Evolutionary conservation across 1,284 basidiomycete species (phyloP).

Genomic region (Fistulina hepatica): DNA sequence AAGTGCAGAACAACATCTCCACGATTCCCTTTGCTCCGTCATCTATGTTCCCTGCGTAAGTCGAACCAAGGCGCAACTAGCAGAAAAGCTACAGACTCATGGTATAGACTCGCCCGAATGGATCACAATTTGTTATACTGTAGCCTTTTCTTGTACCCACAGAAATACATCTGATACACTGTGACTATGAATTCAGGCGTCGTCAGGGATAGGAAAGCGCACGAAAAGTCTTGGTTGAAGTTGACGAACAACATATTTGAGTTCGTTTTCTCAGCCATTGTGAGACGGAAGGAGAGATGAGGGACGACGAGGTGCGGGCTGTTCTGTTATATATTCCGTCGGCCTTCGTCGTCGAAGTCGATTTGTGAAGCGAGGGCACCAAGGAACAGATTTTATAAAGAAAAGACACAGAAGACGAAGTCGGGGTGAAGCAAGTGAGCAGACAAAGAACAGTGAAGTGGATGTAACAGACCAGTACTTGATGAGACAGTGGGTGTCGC

Average conservation of each 20-base stretch:
- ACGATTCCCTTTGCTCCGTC: constrained; percentile 93
- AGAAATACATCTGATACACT: constrained; percentile 64
- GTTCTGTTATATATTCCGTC: too few species aligned
- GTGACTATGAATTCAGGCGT: constrained; percentile 4
- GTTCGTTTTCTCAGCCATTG: constrained; percentile 8
- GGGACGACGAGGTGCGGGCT: too few species aligned
- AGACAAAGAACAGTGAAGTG: too few species aligned
- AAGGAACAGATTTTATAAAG: too few species aligned
- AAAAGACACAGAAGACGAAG: too few species aligned
- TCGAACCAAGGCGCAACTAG: neutral
- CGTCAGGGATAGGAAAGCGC: constrained; percentile 21
- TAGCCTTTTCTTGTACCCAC: constrained; percentile 95
- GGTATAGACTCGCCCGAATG: constrained; percentile 91
- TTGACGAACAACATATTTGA: constrained; percentile 68
- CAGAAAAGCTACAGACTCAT: constrained; percentile 54
- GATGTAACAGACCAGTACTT: too few species aligned
- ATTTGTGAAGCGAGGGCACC: too few species aligned
- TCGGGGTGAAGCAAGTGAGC: too few species aligned
- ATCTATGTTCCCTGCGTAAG: too few species aligned
- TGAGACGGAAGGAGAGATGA: too few species aligned
- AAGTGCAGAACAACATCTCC: constrained; percentile 99
- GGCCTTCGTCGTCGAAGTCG: too few species aligned
- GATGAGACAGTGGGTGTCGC: too few species aligned
- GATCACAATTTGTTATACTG: constrained; percentile 95
- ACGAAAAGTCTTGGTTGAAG: constrained; percentile 86